These are phyloP conservation scores for Fragilariopsis cylindrus DNA, from an alignment of 108 stramenopile species.

Conservation along the genomic window DNA sequence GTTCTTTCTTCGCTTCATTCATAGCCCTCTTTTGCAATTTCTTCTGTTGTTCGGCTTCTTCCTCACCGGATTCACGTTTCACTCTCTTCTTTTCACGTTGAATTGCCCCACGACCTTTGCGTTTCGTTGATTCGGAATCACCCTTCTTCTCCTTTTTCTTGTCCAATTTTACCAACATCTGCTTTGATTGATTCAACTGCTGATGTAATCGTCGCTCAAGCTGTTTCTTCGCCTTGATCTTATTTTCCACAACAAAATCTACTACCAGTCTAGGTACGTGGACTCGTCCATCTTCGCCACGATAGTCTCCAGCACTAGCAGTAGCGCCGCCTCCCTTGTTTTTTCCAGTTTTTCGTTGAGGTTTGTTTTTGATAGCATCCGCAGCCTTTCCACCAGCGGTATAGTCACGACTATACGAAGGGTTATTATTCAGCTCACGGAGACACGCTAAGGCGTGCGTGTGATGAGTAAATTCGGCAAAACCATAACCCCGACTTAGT, in stretches of 20 bases:
- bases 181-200: constrained; percentile 70
- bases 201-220: constrained; percentile 70
- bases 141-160: constrained; percentile 20
- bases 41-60: constrained; percentile 4
- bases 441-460: constrained; percentile 94
- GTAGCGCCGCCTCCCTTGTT: constrained; percentile 14
- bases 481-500: constrained; percentile 95
- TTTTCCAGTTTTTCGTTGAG: constrained; percentile 29
- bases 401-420: constrained; percentile 72
- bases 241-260: constrained; percentile 88
- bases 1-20: constrained; percentile 41
- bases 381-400: constrained; percentile 72
- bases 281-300: constrained; percentile 55
- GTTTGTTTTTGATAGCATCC: constrained; percentile 39
- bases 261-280: constrained; percentile 78
- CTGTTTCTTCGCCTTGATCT: constrained; percentile 83
- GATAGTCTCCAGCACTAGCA: constrained; percentile 34
- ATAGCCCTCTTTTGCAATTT: constrained; percentile 18
- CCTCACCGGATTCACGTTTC: constrained; percentile 27
- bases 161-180: constrained; percentile 55
- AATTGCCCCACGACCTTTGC: constrained; percentile 62
- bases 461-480: constrained; percentile 97
- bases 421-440: constrained; percentile 96
- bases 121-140: constrained; percentile 27
- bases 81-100: constrained; percentile 80